Conservation (phyloP, 306 rosid genomes). For the Carpinus fangiana region DNA sequence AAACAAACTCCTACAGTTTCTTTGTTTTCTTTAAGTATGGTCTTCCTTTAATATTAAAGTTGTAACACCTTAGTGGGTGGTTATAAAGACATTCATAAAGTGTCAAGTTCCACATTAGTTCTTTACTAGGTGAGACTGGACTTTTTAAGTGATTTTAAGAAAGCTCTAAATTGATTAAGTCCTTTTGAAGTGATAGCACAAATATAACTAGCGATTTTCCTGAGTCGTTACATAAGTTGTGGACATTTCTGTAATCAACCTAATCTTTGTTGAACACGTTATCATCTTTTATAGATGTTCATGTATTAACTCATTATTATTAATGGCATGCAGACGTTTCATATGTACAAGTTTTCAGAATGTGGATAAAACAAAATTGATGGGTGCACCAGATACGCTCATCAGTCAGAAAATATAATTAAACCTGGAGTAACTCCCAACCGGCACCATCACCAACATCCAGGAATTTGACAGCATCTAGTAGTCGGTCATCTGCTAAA, state of each 20-base stretch:
- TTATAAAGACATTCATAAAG: no score
- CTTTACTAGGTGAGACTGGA: no score
- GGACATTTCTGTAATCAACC: neutral
- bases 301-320: neutral
- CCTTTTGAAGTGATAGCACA: no score
- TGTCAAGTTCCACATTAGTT: no score
- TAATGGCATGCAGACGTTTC: neutral
- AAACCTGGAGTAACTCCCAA: conserved; percentile 94
- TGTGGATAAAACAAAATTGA: neutral
- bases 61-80: no score
- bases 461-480: conserved; percentile 67
- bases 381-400: neutral
- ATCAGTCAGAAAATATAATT: neutral
- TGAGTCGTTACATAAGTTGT: neutral
- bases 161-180: no score
- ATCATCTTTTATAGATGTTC: neutral
- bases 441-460: conserved; percentile 89
- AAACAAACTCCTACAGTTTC: neutral
- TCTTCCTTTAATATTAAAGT: neutral
- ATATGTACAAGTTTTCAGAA: neutral
- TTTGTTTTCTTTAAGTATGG: neutral
- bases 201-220: no score
- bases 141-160: no score
- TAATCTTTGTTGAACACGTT: neutral
- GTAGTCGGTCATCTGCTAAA: conserved; percentile 69